A percentile compares a stretch with the other conserved stretches of the same genome.
Evolutionary conservation across 805 yeast species (phyloP).

Genomic region (Lachancea thermotolerans): DNA sequence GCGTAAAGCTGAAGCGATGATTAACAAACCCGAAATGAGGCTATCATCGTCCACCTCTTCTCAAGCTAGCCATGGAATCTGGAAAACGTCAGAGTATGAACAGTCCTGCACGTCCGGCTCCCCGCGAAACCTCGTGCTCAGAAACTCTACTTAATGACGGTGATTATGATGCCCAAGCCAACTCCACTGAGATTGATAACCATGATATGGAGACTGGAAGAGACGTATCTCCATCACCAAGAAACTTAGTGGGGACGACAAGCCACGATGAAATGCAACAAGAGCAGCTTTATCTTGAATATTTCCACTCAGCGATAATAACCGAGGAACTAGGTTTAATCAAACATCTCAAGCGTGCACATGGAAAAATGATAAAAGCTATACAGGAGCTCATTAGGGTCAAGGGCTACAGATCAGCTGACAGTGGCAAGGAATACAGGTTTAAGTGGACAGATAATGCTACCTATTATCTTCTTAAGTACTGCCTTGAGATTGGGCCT

Average conservation of each 20-base stretch:
- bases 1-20: too few species aligned
- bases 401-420: conserved; percentile 1
- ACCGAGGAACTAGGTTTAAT: not conserved
- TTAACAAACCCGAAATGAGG: too few species aligned
- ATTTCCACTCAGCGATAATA: not conserved
- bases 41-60: too few species aligned
- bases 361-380: conserved; percentile 1
- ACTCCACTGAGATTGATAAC: too few species aligned
- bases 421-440: conserved; percentile 2
- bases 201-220: too few species aligned
- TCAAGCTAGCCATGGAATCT: too few species aligned
- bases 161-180: too few species aligned
- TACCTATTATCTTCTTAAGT: not conserved
- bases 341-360: conserved; percentile 1
- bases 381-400: not conserved
- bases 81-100: too few species aligned
- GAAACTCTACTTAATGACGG: too few species aligned
- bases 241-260: not conserved
- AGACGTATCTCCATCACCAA: not conserved
- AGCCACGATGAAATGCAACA: not conserved
- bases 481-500: conserved; percentile 4
- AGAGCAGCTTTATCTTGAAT: not conserved
- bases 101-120: too few species aligned
- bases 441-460: not conserved
- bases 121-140: too few species aligned